Conservation (phyloP, 225 moss, liverwort and hornwort species). For the Sphagnum contortum region DNA sequence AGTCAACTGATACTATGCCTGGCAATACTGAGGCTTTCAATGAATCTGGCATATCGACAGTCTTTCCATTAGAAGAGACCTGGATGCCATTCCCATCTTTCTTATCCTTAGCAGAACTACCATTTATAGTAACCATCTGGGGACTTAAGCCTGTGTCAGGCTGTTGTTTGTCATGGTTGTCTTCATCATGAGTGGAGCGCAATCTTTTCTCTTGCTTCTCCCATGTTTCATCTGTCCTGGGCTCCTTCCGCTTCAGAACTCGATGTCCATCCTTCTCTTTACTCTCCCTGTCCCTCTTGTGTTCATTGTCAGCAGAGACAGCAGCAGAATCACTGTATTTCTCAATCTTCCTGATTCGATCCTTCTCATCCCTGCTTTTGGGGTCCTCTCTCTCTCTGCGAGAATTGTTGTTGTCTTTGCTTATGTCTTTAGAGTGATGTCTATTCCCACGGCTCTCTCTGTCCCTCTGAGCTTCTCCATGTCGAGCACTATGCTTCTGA, state of each 20-base stretch:
- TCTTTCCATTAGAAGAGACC: not conserved
- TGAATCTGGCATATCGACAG: not conserved
- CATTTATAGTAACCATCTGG: not conserved
- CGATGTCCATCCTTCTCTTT: conserved; percentile 2
- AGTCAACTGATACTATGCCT: too few species aligned
- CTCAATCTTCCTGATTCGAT: conserved; percentile 1
- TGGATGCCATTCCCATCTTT: conserved; percentile 2
- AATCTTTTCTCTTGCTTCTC: conserved; percentile 5
- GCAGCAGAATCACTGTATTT: conserved; percentile 1
- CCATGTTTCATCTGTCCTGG: not conserved
- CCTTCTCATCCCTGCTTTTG: conserved; percentile 5
- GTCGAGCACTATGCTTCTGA: conserved; percentile 2
- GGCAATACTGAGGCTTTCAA: too few species aligned
- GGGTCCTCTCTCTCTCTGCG: not conserved
- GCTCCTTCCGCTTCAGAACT: conserved; percentile 10
- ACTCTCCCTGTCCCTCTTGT: conserved; percentile 1
- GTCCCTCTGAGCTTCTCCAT: conserved; percentile 2
- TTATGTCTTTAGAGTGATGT: conserved; percentile 1
- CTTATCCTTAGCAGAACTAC: conserved; percentile 1
- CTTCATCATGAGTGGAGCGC: conserved; percentile 2
- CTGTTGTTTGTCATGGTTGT: conserved; percentile 4
- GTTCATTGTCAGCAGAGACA: not conserved
- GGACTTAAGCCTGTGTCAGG: not conserved
- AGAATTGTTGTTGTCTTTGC: not conserved
- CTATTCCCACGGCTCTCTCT: conserved; percentile 2